These are phyloP conservation scores for Rhododendron griersonianum DNA, from an alignment of 148 eudicot species.

Conservation along the genomic window DNA sequence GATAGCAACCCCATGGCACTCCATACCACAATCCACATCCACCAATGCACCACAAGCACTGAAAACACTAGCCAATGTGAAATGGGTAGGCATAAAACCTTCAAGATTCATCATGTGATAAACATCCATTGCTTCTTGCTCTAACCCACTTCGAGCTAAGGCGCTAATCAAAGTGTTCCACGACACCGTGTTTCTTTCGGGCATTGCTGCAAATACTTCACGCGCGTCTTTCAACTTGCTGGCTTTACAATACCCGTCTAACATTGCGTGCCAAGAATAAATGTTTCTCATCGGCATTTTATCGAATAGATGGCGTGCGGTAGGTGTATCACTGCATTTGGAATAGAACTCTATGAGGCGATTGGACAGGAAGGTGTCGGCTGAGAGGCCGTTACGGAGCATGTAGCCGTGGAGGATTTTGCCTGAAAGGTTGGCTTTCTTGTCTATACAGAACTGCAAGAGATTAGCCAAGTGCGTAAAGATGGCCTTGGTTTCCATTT, in stretches of 20 bases:
- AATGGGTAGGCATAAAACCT: conserved; percentile 59
- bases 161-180: conserved; percentile 76
- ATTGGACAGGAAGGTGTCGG: conserved; percentile 54
- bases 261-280: conserved; percentile 64
- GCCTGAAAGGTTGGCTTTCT: conserved; percentile 15
- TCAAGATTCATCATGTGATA: conserved; percentile 38
- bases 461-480: conserved; percentile 34
- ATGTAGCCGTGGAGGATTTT: conserved; percentile 44
- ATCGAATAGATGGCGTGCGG: conserved; percentile 53
- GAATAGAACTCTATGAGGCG: conserved; percentile 62
- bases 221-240: conserved; percentile 33
- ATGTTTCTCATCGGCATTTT: conserved; percentile 44
- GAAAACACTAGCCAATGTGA: conserved; percentile 70
- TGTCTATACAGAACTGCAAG: conserved; percentile 52
- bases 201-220: conserved; percentile 58
- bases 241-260: conserved; percentile 38
- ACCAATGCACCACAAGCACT: conserved; percentile 61
- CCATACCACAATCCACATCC: conserved; percentile 41
- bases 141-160: conserved; percentile 32
- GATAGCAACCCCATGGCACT: conserved; percentile 50
- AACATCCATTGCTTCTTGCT: conserved; percentile 44
- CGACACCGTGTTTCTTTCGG: conserved; percentile 59
- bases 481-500: conserved; percentile 22
- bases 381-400: conserved; percentile 34
- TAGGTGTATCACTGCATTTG: conserved; percentile 36